These are phyloP conservation scores for Byssoonygena ceratinophila DNA, from an alignment of 2,329 filamentous ascomycete genomes.

Conservation along the genomic window DNA sequence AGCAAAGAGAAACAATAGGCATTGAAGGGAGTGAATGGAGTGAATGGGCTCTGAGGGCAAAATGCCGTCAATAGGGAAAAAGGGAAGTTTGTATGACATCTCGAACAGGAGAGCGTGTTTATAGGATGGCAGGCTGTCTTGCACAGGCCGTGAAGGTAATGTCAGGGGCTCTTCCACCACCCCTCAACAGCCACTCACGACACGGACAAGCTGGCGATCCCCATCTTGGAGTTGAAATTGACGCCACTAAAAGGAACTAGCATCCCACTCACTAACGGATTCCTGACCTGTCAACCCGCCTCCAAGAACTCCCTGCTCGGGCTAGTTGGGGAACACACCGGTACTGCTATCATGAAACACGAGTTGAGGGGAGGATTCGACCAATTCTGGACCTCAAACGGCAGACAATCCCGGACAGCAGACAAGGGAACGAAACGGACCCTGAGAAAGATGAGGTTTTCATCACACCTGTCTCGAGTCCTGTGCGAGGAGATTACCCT, in stretches of 20 bases:
- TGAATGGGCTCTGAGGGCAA: too few relatives aligned
- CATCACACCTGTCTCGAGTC: background rate
- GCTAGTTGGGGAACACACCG: background rate
- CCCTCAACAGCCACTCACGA: background rate
- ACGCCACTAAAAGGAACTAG: background rate
- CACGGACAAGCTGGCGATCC: background rate
- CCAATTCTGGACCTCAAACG: background rate
- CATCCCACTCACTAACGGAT: background rate
- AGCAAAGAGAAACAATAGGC: background rate
- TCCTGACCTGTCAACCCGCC: background rate
- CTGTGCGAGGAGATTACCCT: background rate
- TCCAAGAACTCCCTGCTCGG: background rate
- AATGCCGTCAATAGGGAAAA: background rate
- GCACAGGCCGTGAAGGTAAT: background rate
- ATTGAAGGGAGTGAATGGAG: constrained; percentile 6
- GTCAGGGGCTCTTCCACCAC: background rate
- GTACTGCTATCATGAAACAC: background rate
- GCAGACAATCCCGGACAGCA: background rate
- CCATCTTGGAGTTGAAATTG: background rate
- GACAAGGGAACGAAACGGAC: constrained; percentile 1
- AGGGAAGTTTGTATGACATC: background rate
- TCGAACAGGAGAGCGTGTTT: background rate
- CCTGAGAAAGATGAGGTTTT: background rate
- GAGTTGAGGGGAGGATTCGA: background rate
- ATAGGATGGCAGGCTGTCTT: constrained; percentile 1